Percentiles rank a stretch among this genome's conserved stretches.
phyloP scores from a whole-genome alignment of 1,284 basidiomycete species.

The Laetiporus sulphureus region DNA sequence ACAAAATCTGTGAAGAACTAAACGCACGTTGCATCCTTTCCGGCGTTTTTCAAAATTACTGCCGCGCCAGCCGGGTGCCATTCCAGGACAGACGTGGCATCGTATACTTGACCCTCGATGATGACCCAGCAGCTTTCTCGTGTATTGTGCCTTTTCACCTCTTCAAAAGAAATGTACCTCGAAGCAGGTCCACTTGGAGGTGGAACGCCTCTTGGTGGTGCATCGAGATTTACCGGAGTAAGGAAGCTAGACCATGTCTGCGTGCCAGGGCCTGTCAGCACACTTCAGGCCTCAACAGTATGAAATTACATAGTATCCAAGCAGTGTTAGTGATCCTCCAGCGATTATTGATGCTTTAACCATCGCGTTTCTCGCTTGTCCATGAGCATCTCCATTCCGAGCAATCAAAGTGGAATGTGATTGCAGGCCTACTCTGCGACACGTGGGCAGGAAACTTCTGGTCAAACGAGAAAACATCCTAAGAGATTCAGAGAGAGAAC shows the following conservation, averaged over 20 bases:
- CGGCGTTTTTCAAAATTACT: conserved; percentile 43
- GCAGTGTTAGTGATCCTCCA: too few relatives aligned
- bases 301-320: too few relatives aligned
- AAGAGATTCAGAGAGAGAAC: too few relatives aligned
- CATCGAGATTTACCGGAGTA: conserved; percentile 5
- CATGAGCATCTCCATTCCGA: too few relatives aligned
- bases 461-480: too few relatives aligned
- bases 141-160: conserved; percentile 46
- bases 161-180: conserved; percentile 31
- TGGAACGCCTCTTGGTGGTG: conserved; percentile 1
- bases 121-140: conserved; percentile 46
- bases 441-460: too few relatives aligned
- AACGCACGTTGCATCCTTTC: conserved; percentile 48
- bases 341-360: too few relatives aligned
- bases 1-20: background rate
- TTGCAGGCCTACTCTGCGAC: too few relatives aligned
- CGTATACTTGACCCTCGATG: conserved; percentile 34
- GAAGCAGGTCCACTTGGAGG: conserved; percentile 4
- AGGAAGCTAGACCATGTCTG: conserved; percentile 1
- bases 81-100: conserved; percentile 43
- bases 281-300: too few relatives aligned
- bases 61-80: conserved; percentile 46
- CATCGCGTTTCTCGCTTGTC: too few relatives aligned
- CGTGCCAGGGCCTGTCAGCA: too few relatives aligned
- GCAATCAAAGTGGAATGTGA: too few relatives aligned